Evolutionary conservation across 805 yeast genomes (phyloP), one percentile per base, ranked within the genome.

Genomic region (Candida morakotiae): DNA sequence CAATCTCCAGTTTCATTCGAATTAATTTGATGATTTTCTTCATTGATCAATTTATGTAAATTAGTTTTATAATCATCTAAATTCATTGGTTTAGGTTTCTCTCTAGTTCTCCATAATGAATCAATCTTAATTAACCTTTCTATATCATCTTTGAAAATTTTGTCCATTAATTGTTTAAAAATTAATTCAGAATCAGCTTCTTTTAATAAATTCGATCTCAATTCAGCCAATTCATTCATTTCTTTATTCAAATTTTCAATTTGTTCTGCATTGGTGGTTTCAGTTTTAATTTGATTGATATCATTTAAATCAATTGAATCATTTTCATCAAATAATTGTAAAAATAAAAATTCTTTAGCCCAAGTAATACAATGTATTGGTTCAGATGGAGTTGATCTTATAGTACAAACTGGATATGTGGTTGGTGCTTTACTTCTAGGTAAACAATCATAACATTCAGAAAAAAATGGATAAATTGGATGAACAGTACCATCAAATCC

Each of bases 321-420:
- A 39, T 57, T 34, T 33, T 77, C 79, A 15, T 79, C 80, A 55
- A 88, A 91, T 25, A 93, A 65, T 52, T 87, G 94, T 17, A 77
- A 71, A 54, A 93, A 88, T 35, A 93, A 62, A 53, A 87, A 94
- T 49, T 84, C 87, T 55, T 93, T 93, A 7, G 97, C 95, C 99
- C 99, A 93, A 1, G 94, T 95, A 18, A 93, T 82, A 58, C 96
- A 88, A 55, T 93, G 99, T 5, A 93, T 82, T 0, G 97, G 97
- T 53, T 85, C 88, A 0, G 96, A 86, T 0, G 99, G 99, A 0
- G 98, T 93, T 5, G 96, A 87, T 45, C 99, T 71, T 41, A 93
- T 93, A 0, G 98, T 93, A 58, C 99, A 93, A 1, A 93, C 96
- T 0, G 99, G 97, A 57, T 79, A 93, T 0, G 93, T 74, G 52